A percentile compares a stretch with the other conserved stretches of the same genome.
Evolutionary conservation across 108 stramenopile species (phyloP).

Genomic region (Mediolabrus comicus): DNA sequence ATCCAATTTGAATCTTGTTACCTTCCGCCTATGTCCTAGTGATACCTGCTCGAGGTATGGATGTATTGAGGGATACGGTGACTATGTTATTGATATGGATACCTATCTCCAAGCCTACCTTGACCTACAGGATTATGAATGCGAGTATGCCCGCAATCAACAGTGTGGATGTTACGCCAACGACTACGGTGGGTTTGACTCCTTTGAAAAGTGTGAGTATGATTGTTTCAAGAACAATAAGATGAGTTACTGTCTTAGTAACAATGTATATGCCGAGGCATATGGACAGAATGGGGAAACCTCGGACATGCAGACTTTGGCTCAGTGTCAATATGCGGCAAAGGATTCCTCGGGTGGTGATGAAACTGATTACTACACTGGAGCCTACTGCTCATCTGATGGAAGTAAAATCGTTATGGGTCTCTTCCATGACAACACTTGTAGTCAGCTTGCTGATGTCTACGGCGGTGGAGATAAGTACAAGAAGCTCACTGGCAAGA

Average conservation of each 20-base stretch:
- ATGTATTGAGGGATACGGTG: slow-evolving; percentile 69
- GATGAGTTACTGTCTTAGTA: slow-evolving; percentile 61
- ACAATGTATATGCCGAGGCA: slow-evolving; percentile 66
- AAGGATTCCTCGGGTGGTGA: slow-evolving; percentile 34
- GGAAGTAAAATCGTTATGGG: slow-evolving; percentile 74
- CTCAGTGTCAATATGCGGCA: slow-evolving; percentile 37
- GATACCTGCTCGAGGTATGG: slow-evolving; percentile 61
- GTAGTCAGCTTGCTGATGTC: slow-evolving; percentile 60
- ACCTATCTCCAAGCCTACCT: slow-evolving; percentile 68
- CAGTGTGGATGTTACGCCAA: slow-evolving; percentile 22
- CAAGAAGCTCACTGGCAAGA: slow-evolving; percentile 32
- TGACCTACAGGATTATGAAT: slow-evolving; percentile 54
- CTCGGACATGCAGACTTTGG: slow-evolving; percentile 42
- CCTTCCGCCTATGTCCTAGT: slow-evolving; percentile 82
- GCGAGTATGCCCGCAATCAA: slow-evolving; percentile 27
- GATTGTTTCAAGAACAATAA: slow-evolving; percentile 64
- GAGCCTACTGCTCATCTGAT: slow-evolving; percentile 81
- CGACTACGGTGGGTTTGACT: slow-evolving; percentile 51
- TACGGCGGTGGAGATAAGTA: slow-evolving; percentile 50
- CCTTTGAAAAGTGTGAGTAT: slow-evolving; percentile 59
- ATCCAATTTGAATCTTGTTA: slow-evolving; percentile 70
- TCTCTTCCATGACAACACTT: slow-evolving; percentile 78
- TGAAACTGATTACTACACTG: slow-evolving; percentile 57
- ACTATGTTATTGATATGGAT: slow-evolving; percentile 86
- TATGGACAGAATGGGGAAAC: slow-evolving; percentile 38